Evolutionary conservation across 495 filamentous ascomycete genomes (phyloP).

Genomic region (Neurospora sp.): DNA sequence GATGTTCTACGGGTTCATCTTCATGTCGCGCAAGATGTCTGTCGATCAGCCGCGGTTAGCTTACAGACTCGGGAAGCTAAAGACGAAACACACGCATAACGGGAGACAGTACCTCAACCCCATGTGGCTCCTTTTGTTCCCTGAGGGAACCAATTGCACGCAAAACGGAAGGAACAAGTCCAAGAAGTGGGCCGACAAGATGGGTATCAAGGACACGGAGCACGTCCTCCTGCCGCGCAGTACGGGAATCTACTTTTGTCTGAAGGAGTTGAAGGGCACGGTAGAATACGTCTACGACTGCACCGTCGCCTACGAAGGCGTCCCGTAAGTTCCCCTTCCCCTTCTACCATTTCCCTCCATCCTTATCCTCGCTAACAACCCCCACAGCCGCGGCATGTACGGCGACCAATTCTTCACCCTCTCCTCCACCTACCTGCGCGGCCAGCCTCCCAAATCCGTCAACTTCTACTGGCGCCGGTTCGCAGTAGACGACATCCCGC

Average conservation of each 20-base stretch:
- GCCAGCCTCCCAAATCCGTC: conserved; percentile 69
- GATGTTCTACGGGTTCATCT: conserved; percentile 77
- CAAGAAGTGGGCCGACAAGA: conserved; percentile 59
- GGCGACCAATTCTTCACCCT: conserved; percentile 72
- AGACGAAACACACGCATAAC: conserved; percentile 39
- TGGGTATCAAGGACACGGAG: conserved; percentile 51
- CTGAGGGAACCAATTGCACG: conserved; percentile 72
- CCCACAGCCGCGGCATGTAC: conserved; percentile 50
- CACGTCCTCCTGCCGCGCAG: conserved; percentile 65
- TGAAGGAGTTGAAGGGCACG: conserved; percentile 59
- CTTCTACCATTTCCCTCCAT: no score
- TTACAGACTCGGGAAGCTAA: conserved; percentile 59
- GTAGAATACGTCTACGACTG: conserved; percentile 80
- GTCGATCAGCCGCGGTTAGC: conserved; percentile 61
- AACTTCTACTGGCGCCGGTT: conserved; percentile 82
- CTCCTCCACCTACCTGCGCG: conserved; percentile 61
- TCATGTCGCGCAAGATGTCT: conserved; percentile 76
- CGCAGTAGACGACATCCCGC: conserved; percentile 52
- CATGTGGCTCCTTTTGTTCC: conserved; percentile 82
- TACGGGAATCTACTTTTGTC: conserved; percentile 66
- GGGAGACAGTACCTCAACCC: conserved; percentile 50
- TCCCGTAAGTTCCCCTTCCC: conserved; percentile 60
- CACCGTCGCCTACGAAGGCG: conserved; percentile 74
- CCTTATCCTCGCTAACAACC: background rate
- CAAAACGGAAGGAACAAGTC: conserved; percentile 54